Percentiles rank a stretch among this genome's conserved stretches.
Conservation (phyloP, 768 basidiomycete species). For the Leccinellum albellum region DNA sequence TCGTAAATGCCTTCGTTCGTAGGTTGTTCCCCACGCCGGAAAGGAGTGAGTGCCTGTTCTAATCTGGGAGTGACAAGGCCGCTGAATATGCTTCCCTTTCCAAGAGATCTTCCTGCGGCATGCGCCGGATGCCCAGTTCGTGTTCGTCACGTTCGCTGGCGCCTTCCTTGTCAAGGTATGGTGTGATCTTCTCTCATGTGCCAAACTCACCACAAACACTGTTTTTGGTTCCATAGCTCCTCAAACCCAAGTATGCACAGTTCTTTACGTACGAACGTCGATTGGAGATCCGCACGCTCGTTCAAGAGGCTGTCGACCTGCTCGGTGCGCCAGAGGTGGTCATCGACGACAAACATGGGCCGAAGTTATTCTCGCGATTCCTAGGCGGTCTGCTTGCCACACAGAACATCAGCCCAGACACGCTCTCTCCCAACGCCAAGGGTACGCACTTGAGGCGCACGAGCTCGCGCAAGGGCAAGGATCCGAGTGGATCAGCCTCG, state of each 20-base stretch:
- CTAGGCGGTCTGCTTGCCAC: conserved; percentile 64
- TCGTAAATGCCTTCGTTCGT: conserved; percentile 58
- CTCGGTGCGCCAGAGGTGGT: conserved; percentile 68
- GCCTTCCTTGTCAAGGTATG: conserved; percentile 78
- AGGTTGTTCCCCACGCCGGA: conserved; percentile 49
- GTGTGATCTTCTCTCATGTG: background rate
- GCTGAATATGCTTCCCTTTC: conserved; percentile 2
- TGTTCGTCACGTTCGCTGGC: conserved; percentile 77
- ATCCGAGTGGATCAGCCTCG: background rate
- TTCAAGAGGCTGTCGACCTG: conserved; percentile 64
- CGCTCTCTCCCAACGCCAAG: conserved; percentile 16
- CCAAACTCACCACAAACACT: background rate
- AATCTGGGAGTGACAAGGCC: background rate
- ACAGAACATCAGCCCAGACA: conserved; percentile 37
- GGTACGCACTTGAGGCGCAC: conserved; percentile 18
- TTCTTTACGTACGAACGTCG: conserved; percentile 59
- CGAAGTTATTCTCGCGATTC: conserved; percentile 77
- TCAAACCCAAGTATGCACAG: conserved; percentile 69
- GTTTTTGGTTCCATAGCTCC: conserved; percentile 42
- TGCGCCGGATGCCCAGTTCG: conserved; percentile 75
- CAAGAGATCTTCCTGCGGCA: conserved; percentile 59
- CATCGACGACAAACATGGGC: conserved; percentile 78
- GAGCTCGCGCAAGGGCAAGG: conserved; percentile 15
- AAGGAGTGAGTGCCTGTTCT: conserved; percentile 42
- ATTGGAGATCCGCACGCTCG: conserved; percentile 55